Conservation (phyloP, 169 alveolate genomes). For the Plasmodium coatneyi region DNA sequence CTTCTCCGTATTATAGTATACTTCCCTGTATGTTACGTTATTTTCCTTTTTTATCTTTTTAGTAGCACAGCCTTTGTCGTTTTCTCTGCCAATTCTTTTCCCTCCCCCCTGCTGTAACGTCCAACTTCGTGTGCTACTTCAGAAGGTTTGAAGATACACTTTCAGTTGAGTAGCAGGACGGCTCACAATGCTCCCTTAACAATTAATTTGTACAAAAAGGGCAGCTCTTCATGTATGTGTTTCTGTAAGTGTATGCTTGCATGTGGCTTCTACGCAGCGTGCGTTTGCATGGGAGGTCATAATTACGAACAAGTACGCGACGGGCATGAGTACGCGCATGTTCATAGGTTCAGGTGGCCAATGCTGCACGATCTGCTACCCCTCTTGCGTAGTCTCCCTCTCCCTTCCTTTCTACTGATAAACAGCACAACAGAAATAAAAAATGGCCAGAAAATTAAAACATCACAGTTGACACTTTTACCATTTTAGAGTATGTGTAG, state of each 20-base stretch:
- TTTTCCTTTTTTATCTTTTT: background rate
- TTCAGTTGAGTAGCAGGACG: background rate
- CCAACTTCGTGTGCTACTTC: background rate
- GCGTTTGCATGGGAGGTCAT: background rate
- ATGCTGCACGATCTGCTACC: background rate
- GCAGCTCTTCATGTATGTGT: background rate
- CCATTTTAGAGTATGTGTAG: background rate
- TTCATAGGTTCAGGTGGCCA: background rate
- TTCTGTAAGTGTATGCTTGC: background rate
- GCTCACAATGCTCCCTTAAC: background rate
- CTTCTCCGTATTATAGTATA: background rate
- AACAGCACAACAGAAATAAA: background rate
- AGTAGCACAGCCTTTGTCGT: background rate
- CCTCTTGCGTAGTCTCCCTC: background rate
- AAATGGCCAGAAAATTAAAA: background rate
- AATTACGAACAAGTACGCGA: background rate
- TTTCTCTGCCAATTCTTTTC: background rate
- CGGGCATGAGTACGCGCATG: background rate
- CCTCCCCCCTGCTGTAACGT: background rate
- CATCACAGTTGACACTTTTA: background rate
- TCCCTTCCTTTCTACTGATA: slow-evolving; percentile 1
- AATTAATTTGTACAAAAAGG: background rate
- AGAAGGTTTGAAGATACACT: background rate
- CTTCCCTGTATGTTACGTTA: background rate
- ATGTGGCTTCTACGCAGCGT: background rate